Evolutionary conservation across 1,284 basidiomycete species (phyloP), one percentile per base, ranked within the genome.

Genomic region (Tilletia horrida): DNA sequence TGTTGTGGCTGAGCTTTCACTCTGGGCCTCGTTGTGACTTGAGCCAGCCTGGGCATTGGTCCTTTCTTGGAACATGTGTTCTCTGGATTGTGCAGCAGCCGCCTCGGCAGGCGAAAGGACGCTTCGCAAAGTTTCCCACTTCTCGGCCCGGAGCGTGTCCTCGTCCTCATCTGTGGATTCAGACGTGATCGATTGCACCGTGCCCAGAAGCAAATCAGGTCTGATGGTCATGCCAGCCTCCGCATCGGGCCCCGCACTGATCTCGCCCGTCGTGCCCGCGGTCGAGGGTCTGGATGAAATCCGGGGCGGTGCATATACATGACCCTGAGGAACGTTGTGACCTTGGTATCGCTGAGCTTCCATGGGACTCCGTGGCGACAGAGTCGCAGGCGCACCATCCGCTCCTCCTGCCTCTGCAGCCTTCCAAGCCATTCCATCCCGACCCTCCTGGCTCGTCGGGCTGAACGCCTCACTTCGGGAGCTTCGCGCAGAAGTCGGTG

Each of bases 401-500:
- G 14, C n/a, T 23, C 57, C 35, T 40, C 35, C 35, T 7, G 11
- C 50, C 13, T 52, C 50, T 14, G 13, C 50, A 23, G n/a, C 50
- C 21, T 64, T 55, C 14, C 42, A 23, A 31, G 43, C 14, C 8
- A 13, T 27, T 25, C 50, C 50, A 14, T 52, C 50, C 16, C 6
- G 43, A 18, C 45, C 21, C 23, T 47, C 27, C 42, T 50, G 27
- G 42, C 52, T 50, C n/a, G 35, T 50, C 40, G 55, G 69, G 43
- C 69, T 68, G 35, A 69, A 43, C 9, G 71, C 66, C 9, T 69
- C 72, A 63, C 75, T 77, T 48, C 73, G 69, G n/a, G 76, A 78
- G 65, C 72, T 76, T 31, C 76, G 64, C 8, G 76, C 75, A 9
- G 76, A 77, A 2, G 76, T 78, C 8, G 76, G 76, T 1, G 76